Evolutionary conservation across 2,329 filamentous ascomycete species (phyloP).

Genomic region (Diaporthe humulicola): DNA sequence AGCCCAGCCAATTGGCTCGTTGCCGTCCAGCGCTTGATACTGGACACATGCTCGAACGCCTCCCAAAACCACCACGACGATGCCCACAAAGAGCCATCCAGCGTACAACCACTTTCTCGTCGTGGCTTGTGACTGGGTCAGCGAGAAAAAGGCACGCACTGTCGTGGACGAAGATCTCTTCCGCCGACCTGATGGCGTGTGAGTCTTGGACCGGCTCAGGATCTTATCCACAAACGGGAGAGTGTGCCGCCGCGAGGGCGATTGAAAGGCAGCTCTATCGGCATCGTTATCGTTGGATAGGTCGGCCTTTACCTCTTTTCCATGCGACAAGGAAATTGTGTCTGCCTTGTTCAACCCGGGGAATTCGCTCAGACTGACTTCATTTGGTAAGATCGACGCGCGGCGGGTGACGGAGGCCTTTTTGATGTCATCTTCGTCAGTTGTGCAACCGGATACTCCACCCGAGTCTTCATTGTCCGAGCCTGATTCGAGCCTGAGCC

Average conservation of each 20-base stretch:
- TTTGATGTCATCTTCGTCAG: slow-evolving; percentile 45
- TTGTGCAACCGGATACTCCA: slow-evolving; percentile 48
- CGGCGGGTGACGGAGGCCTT: slow-evolving; percentile 5
- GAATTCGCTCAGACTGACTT: slow-evolving; percentile 7
- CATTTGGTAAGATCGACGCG: slow-evolving; percentile 10
- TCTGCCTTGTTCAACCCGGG: slow-evolving; percentile 26
- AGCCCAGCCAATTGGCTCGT: slow-evolving; percentile 93
- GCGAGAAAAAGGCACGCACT: slow-evolving; percentile 80
- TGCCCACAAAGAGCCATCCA: slow-evolving; percentile 78
- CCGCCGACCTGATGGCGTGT: slow-evolving; percentile 74
- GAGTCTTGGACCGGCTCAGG: slow-evolving; percentile 56
- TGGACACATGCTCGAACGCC: slow-evolving; percentile 80
- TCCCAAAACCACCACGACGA: slow-evolving; percentile 75
- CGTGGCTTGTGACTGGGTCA: slow-evolving; percentile 84
- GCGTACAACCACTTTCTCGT: slow-evolving; percentile 89
- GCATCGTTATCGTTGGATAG: not conserved
- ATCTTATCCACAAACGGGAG: slow-evolving; percentile 59
- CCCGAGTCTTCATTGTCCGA: slow-evolving; percentile 49
- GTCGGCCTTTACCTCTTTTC: not conserved
- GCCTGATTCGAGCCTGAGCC: slow-evolving; percentile 49
- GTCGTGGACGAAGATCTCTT: slow-evolving; percentile 75
- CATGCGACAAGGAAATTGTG: slow-evolving; percentile 4
- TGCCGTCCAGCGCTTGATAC: slow-evolving; percentile 73
- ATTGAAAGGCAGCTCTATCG: not conserved
- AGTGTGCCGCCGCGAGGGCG: slow-evolving; percentile 60